Evolutionary conservation across 129 eudicot genomes (phyloP), one percentile per base, ranked within the genome.

Genomic region (Pseudognaphalium luteoalbum): DNA sequence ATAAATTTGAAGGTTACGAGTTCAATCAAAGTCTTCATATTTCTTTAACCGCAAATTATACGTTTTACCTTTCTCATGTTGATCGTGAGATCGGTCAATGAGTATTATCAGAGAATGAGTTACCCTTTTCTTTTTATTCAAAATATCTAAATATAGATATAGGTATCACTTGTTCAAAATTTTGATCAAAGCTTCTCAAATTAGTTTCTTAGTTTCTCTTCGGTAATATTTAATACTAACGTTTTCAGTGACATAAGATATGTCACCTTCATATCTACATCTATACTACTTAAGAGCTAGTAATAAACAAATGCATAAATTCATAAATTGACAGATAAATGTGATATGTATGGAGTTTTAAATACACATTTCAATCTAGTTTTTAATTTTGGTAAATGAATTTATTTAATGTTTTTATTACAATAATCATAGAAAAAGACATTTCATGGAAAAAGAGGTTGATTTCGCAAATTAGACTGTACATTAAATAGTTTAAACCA

Each of bases 381-480:
- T 39, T 39, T 60, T 37, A 5, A 12, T 11, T 59, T 74, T 41
- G 16, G 29, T 61, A 61, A 35, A 73, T 25, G 15, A 39, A 73
- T 60, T 61, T 42, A 8, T 37, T 25, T 28, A 22, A 60, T 61
- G 60, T 57, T 30, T 78, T 32, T 32, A 70, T 60, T 57, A 30
- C 63, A 62, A 57, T 75, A 69, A 61, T 60, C 51, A 71, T 32
- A 34, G 82, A 78, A 47, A 78, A 61, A 60, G 82, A 70, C 82
- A 70, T 62, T 42, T 70, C 82, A 78, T 47, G 62, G 37, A 50
- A 16, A 25, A 30, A 70, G 71, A 61, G 81, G 70, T 78, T 30
- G 52, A 70, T 59, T 69, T 78, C 70, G 82, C 35, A 60, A 60
- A 51, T 70, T 70, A 32, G 65, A 71, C 15, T 61, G 71, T 35